Percentiles rank a stretch among this genome's conserved stretches.
Conservation (phyloP, 2,329 filamentous ascomycete genomes). For the Trichophyton benhamiae region DNA sequence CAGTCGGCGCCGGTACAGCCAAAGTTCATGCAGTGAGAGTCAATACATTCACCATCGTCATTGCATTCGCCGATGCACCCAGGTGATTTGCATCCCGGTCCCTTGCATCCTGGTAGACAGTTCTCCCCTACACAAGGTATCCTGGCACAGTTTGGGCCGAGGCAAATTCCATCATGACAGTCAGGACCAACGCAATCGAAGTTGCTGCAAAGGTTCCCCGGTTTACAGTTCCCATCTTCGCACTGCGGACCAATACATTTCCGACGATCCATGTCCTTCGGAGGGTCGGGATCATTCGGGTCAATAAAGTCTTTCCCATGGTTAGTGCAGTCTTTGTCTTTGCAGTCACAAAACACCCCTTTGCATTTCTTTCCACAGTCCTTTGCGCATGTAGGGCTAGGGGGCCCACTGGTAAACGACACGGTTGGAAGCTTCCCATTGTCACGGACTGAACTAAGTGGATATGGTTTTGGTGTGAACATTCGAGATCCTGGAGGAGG, state of each 20-base stretch:
- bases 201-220: background rate
- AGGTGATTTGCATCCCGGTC: background rate
- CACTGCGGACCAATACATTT: background rate
- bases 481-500: slow-evolving; percentile 1
- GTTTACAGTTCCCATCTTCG: background rate
- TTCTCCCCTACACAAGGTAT: background rate
- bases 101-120: background rate
- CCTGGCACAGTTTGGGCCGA: slow-evolving; percentile 1
- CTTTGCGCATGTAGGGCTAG: background rate
- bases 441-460: background rate
- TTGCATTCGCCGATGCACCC: background rate
- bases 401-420: slow-evolving; percentile 1
- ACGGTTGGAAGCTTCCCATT: background rate
- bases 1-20: slow-evolving; percentile 5
- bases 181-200: slow-evolving; percentile 5
- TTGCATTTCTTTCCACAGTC: slow-evolving; percentile 6
- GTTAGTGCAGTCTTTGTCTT: slow-evolving; percentile 2
- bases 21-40: background rate
- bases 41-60: background rate
- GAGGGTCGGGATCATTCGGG: slow-evolving; percentile 1
- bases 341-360: background rate
- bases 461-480: slow-evolving; percentile 6
- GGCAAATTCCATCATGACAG: slow-evolving; percentile 4
- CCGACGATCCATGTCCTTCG: background rate
- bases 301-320: slow-evolving; percentile 5